Percentiles rank a stretch among this genome's conserved stretches.
Evolutionary conservation across 2,329 filamentous ascomycete genomes (phyloP).

Genomic region (Aureobasidium sp.): DNA sequence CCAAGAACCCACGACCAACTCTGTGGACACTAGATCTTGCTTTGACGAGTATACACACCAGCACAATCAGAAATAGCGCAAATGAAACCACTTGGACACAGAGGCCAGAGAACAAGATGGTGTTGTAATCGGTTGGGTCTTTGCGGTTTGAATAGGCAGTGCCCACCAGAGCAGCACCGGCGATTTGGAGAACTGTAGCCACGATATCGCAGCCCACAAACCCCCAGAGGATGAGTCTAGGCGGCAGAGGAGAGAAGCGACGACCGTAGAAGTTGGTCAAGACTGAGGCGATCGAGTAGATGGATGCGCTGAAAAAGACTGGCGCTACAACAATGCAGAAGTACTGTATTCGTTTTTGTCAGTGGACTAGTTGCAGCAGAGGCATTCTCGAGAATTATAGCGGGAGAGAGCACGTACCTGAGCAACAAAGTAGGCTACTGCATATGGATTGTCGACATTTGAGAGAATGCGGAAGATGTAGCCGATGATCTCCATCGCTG

Average conservation of each 20-base stretch:
- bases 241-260: constrained; percentile 39
- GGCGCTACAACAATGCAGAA: constrained; percentile 56
- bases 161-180: constrained; percentile 50
- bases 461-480: constrained; percentile 46
- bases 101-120: constrained; percentile 50
- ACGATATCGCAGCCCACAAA: constrained; percentile 51
- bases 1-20: constrained; percentile 34
- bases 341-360: constrained; percentile 33
- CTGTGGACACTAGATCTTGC: background rate
- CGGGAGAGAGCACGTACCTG: constrained; percentile 20
- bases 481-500: constrained; percentile 45
- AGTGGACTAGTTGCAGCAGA: no score
- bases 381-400: no score
- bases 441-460: constrained; percentile 46
- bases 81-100: constrained; percentile 50
- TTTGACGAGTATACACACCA: background rate
- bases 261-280: constrained; percentile 43
- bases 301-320: constrained; percentile 50
- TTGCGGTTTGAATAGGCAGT: constrained; percentile 41
- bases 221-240: constrained; percentile 45
- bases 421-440: constrained; percentile 50
- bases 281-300: constrained; percentile 49
- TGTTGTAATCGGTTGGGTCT: constrained; percentile 47
- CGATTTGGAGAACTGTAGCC: constrained; percentile 47
- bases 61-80: constrained; percentile 36